Evolutionary conservation across 176 grass and related monocot genomes (phyloP).

Genomic region (Oryza australiensis): DNA sequence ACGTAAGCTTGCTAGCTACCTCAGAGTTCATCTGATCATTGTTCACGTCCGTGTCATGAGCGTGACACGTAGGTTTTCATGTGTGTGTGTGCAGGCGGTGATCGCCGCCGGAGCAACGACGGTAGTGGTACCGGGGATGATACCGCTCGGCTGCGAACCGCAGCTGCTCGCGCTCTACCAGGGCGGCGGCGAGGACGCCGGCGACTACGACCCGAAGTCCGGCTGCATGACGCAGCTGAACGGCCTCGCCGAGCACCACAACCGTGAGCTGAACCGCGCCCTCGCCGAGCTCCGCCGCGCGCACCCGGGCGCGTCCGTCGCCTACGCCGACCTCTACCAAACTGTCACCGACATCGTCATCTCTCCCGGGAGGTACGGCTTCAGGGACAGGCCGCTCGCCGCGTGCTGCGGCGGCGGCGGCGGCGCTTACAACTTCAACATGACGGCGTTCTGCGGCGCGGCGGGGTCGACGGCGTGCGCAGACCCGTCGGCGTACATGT

Average conservation of each 20-base stretch:
- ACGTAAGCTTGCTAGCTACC: constrained; percentile 10
- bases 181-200: neutral
- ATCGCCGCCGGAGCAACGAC: constrained; percentile 52
- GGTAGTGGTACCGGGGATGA: constrained; percentile 47
- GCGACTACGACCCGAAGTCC: constrained; percentile 46
- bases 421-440: constrained; percentile 31
- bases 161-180: constrained; percentile 37
- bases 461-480: constrained; percentile 10
- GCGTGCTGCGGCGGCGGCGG: constrained; percentile 47
- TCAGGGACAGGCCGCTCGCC: neutral
- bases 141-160: constrained; percentile 59
- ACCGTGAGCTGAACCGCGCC: constrained; percentile 34
- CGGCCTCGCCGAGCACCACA: constrained; percentile 54
- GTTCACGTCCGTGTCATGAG: neutral
- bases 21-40: neutral
- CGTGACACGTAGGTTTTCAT: neutral
- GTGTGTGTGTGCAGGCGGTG: constrained; percentile 24
- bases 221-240: constrained; percentile 61
- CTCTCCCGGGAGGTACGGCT: constrained; percentile 27
- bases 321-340: constrained; percentile 62
- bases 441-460: constrained; percentile 25
- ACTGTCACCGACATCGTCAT: constrained; percentile 30
- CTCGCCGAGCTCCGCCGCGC: constrained; percentile 19
- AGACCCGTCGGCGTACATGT: constrained; percentile 30
- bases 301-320: constrained; percentile 39